Base-by-base conservation (phyloP, 176 grass and related monocot genomes). In the Triticum turgidum region DNA sequence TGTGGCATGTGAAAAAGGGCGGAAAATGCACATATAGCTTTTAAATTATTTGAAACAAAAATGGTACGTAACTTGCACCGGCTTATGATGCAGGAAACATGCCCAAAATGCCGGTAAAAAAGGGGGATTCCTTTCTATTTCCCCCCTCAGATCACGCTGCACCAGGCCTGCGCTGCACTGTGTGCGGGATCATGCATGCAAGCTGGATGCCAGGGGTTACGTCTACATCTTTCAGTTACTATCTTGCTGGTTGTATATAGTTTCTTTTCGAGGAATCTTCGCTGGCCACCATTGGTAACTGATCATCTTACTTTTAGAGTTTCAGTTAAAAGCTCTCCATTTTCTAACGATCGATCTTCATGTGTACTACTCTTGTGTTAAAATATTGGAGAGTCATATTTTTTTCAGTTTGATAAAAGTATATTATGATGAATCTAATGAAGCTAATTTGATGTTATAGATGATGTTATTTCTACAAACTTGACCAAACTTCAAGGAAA, bases 71-170 rank as follows among this genome's bases (percentile, higher is more conserved):
- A 80, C 61, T 73, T 39, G 4, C 75, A 33, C 76, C 22, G 41
- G 76, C 17, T 65, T 89, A 58, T 74, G 58, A 9, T 85, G 76
- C 87, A 80, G 7, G 34, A 66, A 89, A 75, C 76, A 74, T 80
- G 75, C 39, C 65, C 56, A 73, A 29, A 29, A 79, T 73, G 74
- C 73, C 11, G 72, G 34, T 10, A 12, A 30, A 80, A 88, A 69
- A 61, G 15, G 62, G 62, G 15, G 20, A 7, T 11, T 69, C 13
- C 18, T 59, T 37, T 17, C 5, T 32, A 11, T 33, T 51, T 21
- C 6, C 73, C 49, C 41, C 1, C 34, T 8, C 58, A 51, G 42
- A 75, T 49, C 71, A 47, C 41, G 70, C 5, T 56, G 24, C 33
- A 34, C n/a, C 45, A 49, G 45, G 44, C 44, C 3, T 49, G 12